Conservation (phyloP, 768 basidiomycete genomes). For the Piloderma croceum region DNA sequence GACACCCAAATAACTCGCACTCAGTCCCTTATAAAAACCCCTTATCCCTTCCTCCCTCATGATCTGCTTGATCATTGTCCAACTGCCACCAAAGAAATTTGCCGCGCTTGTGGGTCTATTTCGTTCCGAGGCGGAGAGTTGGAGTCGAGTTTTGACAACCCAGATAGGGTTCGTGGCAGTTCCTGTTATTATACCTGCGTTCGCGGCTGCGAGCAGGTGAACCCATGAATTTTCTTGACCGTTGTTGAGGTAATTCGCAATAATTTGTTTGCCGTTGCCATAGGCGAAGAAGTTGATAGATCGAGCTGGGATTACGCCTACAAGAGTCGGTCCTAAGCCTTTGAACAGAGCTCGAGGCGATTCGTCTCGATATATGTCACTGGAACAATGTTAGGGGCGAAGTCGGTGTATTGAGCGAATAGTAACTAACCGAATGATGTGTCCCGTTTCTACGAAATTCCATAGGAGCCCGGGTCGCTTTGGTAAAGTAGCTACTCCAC, state of each 20-base stretch:
- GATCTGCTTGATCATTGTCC: slow-evolving; percentile 65
- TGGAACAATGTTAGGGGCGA: slow-evolving; percentile 23
- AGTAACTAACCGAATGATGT: slow-evolving; percentile 70
- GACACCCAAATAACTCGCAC: slow-evolving; percentile 92
- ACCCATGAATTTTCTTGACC: slow-evolving; percentile 79
- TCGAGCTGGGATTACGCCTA: slow-evolving; percentile 91
- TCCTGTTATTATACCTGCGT: slow-evolving; percentile 82
- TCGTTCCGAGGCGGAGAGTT: slow-evolving; percentile 46
- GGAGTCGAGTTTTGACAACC: slow-evolving; percentile 97
- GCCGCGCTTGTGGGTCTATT: slow-evolving; percentile 10
- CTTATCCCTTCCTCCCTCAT: slow-evolving; percentile 72
- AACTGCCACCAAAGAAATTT: slow-evolving; percentile 47
- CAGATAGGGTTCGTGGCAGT: slow-evolving; percentile 97
- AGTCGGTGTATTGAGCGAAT: background rate
- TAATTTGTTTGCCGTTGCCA: slow-evolving; percentile 90
- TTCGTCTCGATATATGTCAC: slow-evolving; percentile 85
- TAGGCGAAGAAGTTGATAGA: slow-evolving; percentile 98
- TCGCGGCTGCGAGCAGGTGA: slow-evolving; percentile 79
- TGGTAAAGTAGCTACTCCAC: slow-evolving; percentile 26
- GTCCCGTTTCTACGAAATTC: slow-evolving; percentile 92
- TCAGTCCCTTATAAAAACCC: slow-evolving; percentile 93
- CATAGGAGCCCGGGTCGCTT: slow-evolving; percentile 61
- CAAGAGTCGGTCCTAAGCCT: slow-evolving; percentile 89
- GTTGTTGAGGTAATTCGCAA: slow-evolving; percentile 76
- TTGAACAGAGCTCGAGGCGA: slow-evolving; percentile 88